A percentile compares a stretch with the other conserved stretches of the same genome.
phyloP scores from a whole-genome alignment of 225 moss, liverwort and hornwort species.

The Bryoerythrophyllum caledonicum region DNA sequence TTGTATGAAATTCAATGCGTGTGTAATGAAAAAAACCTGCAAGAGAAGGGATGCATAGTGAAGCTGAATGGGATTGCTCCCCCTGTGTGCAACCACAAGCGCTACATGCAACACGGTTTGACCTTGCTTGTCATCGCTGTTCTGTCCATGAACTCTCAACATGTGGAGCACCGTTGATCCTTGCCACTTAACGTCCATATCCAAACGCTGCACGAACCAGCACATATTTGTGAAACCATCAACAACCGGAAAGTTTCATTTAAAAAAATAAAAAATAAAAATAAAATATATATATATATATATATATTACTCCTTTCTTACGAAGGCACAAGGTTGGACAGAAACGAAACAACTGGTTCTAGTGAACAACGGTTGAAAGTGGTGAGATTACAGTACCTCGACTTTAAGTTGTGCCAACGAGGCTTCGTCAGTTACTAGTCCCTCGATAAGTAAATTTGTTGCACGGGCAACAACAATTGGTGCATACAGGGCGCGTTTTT shows the following conservation, averaged over 20 bases:
- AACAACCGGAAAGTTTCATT: background rate
- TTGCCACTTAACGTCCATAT: slow-evolving; percentile 97
- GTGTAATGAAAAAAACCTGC: slow-evolving; percentile 57
- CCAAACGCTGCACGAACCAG: slow-evolving; percentile 69
- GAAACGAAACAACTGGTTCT: background rate
- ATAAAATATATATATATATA: too few species aligned
- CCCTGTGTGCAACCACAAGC: slow-evolving; percentile 76
- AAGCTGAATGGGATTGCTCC: slow-evolving; percentile 77
- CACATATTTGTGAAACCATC: slow-evolving; percentile 15
- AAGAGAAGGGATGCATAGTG: slow-evolving; percentile 91
- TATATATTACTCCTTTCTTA: background rate
- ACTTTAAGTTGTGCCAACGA: slow-evolving; percentile 81
- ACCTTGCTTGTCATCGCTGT: slow-evolving; percentile 57
- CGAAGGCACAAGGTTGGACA: background rate
- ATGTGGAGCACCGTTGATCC: slow-evolving; percentile 91
- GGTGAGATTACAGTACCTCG: slow-evolving; percentile 46
- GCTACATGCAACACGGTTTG: slow-evolving; percentile 88
- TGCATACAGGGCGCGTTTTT: slow-evolving; percentile 51
- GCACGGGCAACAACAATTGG: slow-evolving; percentile 74
- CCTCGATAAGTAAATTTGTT: slow-evolving; percentile 72
- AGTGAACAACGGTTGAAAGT: slow-evolving; percentile 4
- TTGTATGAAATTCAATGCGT: background rate
- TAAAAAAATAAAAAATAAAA: too few species aligned
- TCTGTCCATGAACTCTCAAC: slow-evolving; percentile 84
- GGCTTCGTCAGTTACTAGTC: slow-evolving; percentile 63